phyloP scores from a whole-genome alignment of 169 alveolate species.

The Toxoplasma gondii region DNA sequence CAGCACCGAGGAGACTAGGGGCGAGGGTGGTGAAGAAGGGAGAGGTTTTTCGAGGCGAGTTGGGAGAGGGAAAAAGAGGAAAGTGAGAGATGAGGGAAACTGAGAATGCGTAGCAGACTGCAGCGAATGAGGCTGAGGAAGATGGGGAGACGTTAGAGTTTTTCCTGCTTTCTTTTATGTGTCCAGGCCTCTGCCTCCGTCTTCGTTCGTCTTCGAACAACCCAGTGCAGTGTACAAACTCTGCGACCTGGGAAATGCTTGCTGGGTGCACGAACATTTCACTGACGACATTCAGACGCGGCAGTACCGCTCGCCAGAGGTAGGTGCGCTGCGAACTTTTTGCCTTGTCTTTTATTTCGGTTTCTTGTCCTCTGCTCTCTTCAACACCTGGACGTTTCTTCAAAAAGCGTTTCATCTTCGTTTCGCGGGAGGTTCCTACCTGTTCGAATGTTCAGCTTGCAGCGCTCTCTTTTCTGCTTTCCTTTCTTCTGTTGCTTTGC shows the following conservation, averaged over 20 bases:
- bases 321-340: conserved; percentile 33
- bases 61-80: too few species aligned
- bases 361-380: not conserved
- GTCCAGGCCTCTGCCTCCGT: conserved; percentile 62
- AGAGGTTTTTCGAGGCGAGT: too few species aligned
- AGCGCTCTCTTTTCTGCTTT: not conserved
- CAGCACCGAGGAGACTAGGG: too few species aligned
- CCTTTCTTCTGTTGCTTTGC: too few species aligned
- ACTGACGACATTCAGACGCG: conserved; percentile 97
- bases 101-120: too few species aligned
- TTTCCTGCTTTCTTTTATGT: not conserved
- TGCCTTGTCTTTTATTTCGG: not conserved
- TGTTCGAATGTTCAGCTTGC: not conserved
- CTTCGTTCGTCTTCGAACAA: conserved; percentile 73
- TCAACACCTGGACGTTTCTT: too few species aligned
- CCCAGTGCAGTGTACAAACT: conserved; percentile 88
- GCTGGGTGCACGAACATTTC: conserved; percentile 97
- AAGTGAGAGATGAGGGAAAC: too few species aligned
- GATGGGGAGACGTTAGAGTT: too few species aligned
- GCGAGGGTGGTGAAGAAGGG: too few species aligned
- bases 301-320: conserved; percentile 98
- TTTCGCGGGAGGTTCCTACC: too few species aligned
- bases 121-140: too few species aligned
- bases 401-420: too few species aligned
- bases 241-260: conserved; percentile 98